Base-by-base conservation (phyloP, 495 filamentous ascomycete species). In the Cairneyella variabilis region DNA sequence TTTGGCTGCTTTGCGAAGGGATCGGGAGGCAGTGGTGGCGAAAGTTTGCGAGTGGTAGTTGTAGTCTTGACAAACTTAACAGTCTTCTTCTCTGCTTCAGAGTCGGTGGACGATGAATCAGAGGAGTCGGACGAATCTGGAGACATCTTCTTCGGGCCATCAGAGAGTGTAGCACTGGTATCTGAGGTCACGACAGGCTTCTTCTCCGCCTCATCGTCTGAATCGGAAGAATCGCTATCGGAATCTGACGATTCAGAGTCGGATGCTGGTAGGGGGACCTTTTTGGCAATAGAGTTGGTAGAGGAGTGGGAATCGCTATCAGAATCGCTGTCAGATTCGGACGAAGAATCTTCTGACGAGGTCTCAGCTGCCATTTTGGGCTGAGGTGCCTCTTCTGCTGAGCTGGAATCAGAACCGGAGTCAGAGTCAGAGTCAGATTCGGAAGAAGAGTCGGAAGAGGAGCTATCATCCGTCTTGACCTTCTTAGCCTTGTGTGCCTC, bases 11-110 rank as follows among this genome's bases (percentile, higher is more conserved):
- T 57, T 57, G 54, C 71, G 67, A 37, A 72, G 69, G 49, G 76
- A 71, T 66, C 73, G 42, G 78, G 76, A 10, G 76, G 77, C 12
- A 79, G 66, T 14, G 76, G 76, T 0, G 72, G 70, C 8, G 56
- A 59, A 9, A 60, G 26, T 12, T 32, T 17, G 25, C 41, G 51
- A 1, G 26, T 27, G 27, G 64, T 64, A 28, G 53, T 42, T n/a
- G 67, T 64, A 14, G 38, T 47, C 49, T 66, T 65, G 21, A 60
- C 62, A 9, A 48, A 56, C 40, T 67, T 68, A 16, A 63, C 60
- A 7, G 67, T 51, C 17, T 72, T 61, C 4, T 70, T 52, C 10
- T 66, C 62, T 7, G 64, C 59, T 26, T 69, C 70, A 3, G 54
- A 52, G 25, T 60, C 60, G 28, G 44, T 54, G n/a, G 60, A 61